Conservation (phyloP, 2,329 filamentous ascomycete species). For the Microdochium paspali region DNA sequence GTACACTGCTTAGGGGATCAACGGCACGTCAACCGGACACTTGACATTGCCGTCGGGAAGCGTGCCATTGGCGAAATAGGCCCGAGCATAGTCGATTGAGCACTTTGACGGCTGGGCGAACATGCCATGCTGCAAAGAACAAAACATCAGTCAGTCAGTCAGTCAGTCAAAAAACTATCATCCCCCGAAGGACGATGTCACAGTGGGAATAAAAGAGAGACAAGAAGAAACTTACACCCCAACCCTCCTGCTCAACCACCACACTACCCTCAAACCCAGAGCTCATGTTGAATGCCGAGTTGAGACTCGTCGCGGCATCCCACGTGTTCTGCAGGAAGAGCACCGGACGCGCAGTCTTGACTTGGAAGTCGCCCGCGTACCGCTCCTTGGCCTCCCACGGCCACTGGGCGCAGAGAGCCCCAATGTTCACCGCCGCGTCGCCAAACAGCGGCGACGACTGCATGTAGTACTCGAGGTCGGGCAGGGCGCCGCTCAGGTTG, state of each 20-base stretch:
- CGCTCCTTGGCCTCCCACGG: conserved; percentile 14
- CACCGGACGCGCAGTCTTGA: conserved; percentile 15
- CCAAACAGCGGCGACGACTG: conserved; percentile 9
- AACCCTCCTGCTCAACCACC: conserved; percentile 15
- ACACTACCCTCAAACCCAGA: conserved; percentile 15
- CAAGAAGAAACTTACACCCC: conserved; percentile 7
- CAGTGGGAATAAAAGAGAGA: background rate
- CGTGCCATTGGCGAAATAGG: background rate
- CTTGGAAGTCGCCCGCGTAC: conserved; percentile 10
- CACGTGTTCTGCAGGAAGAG: conserved; percentile 17
- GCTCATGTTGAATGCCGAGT: conserved; percentile 17
- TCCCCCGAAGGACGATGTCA: too few relatives aligned
- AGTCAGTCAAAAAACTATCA: background rate
- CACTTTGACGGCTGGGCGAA: background rate
- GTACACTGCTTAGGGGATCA: background rate
- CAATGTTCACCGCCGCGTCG: conserved; percentile 5
- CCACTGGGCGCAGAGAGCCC: conserved; percentile 17
- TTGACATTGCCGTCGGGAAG: background rate
- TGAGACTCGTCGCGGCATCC: conserved; percentile 20
- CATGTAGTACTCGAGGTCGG: conserved; percentile 5
- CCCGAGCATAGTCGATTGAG: background rate
- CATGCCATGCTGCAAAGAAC: background rate
- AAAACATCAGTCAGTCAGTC: too few relatives aligned
- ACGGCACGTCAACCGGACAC: background rate
- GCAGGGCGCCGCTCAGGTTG: conserved; percentile 1